phyloP scores from a whole-genome alignment of 1,284 basidiomycete genomes.

The Pseudozyma sp. region DNA sequence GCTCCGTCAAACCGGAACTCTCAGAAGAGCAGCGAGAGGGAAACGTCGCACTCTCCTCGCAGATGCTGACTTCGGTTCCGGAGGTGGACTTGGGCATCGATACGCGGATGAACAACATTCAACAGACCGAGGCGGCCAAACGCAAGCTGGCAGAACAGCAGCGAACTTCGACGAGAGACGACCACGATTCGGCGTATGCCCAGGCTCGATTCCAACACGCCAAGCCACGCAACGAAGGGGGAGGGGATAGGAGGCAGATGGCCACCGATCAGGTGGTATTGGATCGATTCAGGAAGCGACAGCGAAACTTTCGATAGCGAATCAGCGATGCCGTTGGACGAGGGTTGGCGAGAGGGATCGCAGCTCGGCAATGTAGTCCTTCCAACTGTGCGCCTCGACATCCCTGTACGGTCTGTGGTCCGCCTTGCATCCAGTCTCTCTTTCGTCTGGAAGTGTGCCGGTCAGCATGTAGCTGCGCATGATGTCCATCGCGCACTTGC shows the following conservation, averaged over 20 bases:
- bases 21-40: constrained; percentile 79
- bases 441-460: constrained; percentile 20
- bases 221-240: constrained; percentile 70
- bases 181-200: constrained; percentile 80
- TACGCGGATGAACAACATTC: constrained; percentile 89
- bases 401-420: constrained; percentile 34
- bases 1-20: constrained; percentile 71
- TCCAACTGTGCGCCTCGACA: constrained; percentile 5
- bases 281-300: constrained; percentile 70
- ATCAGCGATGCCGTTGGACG: not conserved
- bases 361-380: constrained; percentile 11
- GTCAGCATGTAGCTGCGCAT: constrained; percentile 28
- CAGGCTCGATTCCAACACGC: constrained; percentile 73
- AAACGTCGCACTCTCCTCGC: constrained; percentile 87
- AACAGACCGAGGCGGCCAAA: constrained; percentile 95
- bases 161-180: constrained; percentile 70
- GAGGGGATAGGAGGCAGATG: constrained; percentile 75
- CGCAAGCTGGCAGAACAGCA: constrained; percentile 81
- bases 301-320: constrained; percentile 22
- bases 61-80: constrained; percentile 93
- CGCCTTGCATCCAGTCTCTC: constrained; percentile 30
- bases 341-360: not conserved
- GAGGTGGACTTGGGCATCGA: constrained; percentile 98
- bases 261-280: constrained; percentile 89
- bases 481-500: constrained; percentile 29